Percentiles rank a stretch among this genome's conserved stretches.
phyloP scores from a whole-genome alignment of 2,329 filamentous ascomycete species.

The Claviceps digitariae region DNA sequence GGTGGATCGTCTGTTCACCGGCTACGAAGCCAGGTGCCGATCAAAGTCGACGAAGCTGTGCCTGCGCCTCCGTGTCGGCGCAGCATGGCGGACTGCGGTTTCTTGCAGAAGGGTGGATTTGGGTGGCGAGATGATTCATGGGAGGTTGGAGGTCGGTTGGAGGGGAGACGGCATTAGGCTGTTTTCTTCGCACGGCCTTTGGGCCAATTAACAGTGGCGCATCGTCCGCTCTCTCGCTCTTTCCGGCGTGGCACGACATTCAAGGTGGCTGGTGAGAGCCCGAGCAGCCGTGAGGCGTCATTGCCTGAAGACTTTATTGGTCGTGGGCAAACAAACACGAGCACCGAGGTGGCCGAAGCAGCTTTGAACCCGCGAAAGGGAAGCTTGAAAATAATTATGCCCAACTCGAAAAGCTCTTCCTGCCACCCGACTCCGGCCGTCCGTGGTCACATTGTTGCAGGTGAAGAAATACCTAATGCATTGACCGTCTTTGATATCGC shows the following conservation, averaged over 20 bases:
- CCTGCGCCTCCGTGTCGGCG: neutral
- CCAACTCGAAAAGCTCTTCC: too few relatives aligned
- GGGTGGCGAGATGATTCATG: neutral
- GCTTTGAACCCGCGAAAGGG: neutral
- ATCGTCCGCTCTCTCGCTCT: neutral
- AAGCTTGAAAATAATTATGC: too few relatives aligned
- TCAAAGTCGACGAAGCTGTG: neutral
- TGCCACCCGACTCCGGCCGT: too few relatives aligned
- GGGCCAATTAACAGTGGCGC: neutral
- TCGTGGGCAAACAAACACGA: neutral
- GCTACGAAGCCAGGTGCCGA: neutral
- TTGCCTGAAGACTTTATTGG: neutral
- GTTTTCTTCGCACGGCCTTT: neutral
- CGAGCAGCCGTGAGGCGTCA: neutral
- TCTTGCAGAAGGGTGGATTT: neutral
- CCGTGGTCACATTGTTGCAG: too few relatives aligned
- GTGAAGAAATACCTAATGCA: too few relatives aligned
- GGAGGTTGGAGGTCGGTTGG: too few relatives aligned
- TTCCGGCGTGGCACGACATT: neutral
- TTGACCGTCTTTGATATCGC: too few relatives aligned
- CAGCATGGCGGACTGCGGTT: neutral
- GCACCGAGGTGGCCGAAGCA: neutral
- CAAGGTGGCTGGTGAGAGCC: too few relatives aligned
- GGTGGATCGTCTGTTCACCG: neutral
- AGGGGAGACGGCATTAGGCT: neutral